Conservation (phyloP, 2,329 filamentous ascomycete species). For the Apiospora phragmitis region DNA sequence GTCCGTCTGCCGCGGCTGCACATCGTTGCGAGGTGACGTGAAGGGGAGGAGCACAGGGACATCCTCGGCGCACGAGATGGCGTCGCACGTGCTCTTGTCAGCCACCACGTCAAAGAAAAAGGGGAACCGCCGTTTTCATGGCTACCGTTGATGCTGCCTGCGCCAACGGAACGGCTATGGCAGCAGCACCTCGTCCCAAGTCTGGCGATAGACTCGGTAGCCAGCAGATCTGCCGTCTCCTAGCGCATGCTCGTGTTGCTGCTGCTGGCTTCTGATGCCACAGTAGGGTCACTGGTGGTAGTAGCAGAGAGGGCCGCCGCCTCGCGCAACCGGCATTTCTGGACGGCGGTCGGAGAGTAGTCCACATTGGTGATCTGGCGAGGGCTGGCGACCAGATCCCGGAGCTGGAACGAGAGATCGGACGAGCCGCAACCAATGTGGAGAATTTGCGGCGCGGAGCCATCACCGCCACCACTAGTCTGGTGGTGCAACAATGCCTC, state of each 20-base stretch:
- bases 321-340: slow-evolving; percentile 10
- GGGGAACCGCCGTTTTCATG: background rate
- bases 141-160: background rate
- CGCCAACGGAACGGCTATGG: background rate
- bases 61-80: slow-evolving; percentile 8
- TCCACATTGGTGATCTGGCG: slow-evolving; percentile 12
- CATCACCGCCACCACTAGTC: background rate
- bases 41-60: background rate
- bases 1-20: background rate
- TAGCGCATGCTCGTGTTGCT: background rate
- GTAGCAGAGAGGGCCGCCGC: background rate
- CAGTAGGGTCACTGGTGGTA: background rate
- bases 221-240: slow-evolving; percentile 9
- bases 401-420: slow-evolving; percentile 9
- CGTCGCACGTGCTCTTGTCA: slow-evolving; percentile 14
- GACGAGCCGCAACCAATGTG: slow-evolving; percentile 14
- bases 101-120: slow-evolving; percentile 6
- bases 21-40: background rate
- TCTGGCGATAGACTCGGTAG: background rate
- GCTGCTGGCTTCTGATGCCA: background rate
- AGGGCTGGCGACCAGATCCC: background rate
- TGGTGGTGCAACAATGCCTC: background rate
- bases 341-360: background rate
- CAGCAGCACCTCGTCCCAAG: background rate
- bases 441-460: background rate